Conservation (phyloP, 345 rosid species). For the Arabis alpina region DNA sequence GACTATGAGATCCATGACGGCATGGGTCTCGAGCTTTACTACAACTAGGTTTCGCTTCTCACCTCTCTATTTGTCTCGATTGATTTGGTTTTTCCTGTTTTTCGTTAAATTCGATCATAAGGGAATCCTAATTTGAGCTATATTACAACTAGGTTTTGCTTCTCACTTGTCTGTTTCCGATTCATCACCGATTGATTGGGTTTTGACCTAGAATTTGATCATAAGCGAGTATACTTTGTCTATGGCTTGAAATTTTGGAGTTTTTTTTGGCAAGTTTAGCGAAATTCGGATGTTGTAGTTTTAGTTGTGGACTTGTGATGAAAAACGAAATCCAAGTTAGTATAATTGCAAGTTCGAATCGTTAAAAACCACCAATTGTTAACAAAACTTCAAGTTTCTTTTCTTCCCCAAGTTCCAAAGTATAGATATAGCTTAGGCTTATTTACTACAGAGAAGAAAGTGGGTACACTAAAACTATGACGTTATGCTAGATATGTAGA, state of each 20-base stretch:
- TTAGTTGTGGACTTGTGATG: not conserved
- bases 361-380: not conserved
- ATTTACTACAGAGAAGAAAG: not conserved
- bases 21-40: constrained; percentile 83
- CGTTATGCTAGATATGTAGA: not conserved
- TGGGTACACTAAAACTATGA: too few relatives aligned
- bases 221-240: not conserved
- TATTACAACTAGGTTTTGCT: too few relatives aligned
- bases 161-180: too few relatives aligned
- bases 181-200: not conserved
- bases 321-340: not conserved
- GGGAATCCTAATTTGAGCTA: too few relatives aligned
- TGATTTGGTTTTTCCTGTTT: not conserved
- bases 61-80: not conserved
- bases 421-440: constrained; percentile 9
- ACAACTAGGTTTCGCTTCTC: constrained; percentile 45
- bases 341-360: not conserved
- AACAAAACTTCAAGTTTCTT: not conserved
- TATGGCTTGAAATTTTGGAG: not conserved
- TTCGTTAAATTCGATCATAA: not conserved
- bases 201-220: not conserved
- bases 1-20: constrained; percentile 84
- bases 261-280: not conserved
- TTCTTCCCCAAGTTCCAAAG: not conserved
- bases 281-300: not conserved